Evolutionary conservation across 2,329 filamentous ascomycete species (phyloP), one percentile per base, ranked within the genome.

Genomic region (Epichloe aotearoae): DNA sequence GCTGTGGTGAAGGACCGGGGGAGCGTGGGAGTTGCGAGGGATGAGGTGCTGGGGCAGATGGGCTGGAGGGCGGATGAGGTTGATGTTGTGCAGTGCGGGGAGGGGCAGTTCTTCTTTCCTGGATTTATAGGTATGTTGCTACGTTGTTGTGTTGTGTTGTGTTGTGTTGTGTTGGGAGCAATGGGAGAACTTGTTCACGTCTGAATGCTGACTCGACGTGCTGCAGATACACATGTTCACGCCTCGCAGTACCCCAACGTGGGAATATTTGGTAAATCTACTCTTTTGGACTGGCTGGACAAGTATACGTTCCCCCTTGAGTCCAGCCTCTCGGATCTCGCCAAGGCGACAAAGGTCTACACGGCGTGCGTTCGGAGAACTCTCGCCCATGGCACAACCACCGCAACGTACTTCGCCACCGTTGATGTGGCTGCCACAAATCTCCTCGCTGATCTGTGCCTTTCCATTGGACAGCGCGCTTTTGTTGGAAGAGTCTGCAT

Each of bases 251-350:
- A 95, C 61, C 89, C 91, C 52, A 98, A 98, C 62, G 80, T 82
- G 1, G 93, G 93, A 53, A 84, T 98, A 56, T 97, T 97, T 64
- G 93, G 93, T 61, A 93, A 90, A 57, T 84, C 87, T 0, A 96
- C 91, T 0, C 82, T 98, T 34, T 78, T 98, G 14, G 85, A 93
- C 68, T 98, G 93, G 93, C 75, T 98, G 5, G 79, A 90, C 60
- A 93, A 76, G 15, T 97, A 98, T 71, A 98, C 93, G 0, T 98
- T 97, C 63, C 93, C 93, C 0, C 78, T 95, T 55, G 93, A 98
- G 68, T 74, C 83, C 1, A 89, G 85, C 10, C 80, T 96, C 53
- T 69, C 74, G 6, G 73, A 80, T 55, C 69, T 81, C 5, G 56
- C 69, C 50, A 81, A 79, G 60, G 88, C 89, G 1, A 73, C 73